phyloP scores from a whole-genome alignment of 805 yeast species.

The Candida adriatica region DNA sequence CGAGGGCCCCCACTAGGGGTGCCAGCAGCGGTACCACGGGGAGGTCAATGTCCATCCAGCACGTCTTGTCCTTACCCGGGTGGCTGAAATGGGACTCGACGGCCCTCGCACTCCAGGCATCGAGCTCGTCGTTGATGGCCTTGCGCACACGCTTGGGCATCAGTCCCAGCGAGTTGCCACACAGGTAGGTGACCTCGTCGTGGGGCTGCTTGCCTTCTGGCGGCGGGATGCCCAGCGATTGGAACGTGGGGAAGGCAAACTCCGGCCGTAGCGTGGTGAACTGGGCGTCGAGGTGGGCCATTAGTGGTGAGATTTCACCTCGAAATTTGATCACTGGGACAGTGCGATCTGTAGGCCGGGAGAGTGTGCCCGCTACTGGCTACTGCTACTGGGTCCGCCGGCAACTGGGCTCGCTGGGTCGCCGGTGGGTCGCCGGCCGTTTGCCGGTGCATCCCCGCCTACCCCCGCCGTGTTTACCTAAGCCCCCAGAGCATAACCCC shows the following conservation, averaged over 20 bases:
- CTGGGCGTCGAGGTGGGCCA: no score
- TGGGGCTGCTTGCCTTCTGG: constrained; percentile 1
- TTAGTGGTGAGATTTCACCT: background rate
- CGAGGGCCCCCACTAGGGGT: constrained; percentile 67
- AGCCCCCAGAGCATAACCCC: no score
- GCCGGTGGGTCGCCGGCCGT: no score
- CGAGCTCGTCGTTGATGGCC: constrained; percentile 59
- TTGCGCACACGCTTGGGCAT: constrained; percentile 63
- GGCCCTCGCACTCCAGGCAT: constrained; percentile 76
- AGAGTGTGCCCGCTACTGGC: no score
- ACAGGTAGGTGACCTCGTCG: constrained; percentile 48
- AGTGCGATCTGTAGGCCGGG: no score
- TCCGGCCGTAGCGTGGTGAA: constrained; percentile 34
- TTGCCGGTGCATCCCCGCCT: no score
- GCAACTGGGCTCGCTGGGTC: no score
- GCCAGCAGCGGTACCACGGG: constrained; percentile 67
- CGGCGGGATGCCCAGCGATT: constrained; percentile 40
- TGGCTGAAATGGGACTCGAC: constrained; percentile 84
- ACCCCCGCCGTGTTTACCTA: no score
- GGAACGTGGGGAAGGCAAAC: constrained; percentile 63
- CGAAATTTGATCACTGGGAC: no score
- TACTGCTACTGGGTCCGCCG: no score
- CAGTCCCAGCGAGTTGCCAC: constrained; percentile 92
- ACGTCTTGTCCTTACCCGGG: constrained; percentile 44
- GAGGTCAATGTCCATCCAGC: constrained; percentile 83